Evolutionary conservation across 1,284 basidiomycete genomes (phyloP), one percentile per base, ranked within the genome.

Genomic region (Trametes polyzona): DNA sequence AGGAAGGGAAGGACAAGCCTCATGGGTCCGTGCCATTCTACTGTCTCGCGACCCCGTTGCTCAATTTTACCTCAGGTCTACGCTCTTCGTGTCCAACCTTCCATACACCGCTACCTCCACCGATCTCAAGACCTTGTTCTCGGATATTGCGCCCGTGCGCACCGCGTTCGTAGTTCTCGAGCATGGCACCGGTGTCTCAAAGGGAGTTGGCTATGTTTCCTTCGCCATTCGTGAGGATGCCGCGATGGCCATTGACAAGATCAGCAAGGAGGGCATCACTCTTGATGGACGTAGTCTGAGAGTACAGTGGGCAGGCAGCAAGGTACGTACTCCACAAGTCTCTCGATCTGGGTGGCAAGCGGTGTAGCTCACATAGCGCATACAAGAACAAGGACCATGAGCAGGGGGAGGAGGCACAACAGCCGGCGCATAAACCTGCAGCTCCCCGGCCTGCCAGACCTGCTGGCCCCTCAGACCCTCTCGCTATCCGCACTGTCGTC

Each of bases 181-280:
- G 60, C 83, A 83, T 43, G 87, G 85, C 40, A 86, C 89, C 0
- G 90, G 92, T 35, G 82, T 88, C 27, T 96, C 94, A 4, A 98
- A 98, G 72, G 97, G 96, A 65, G 95, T 98, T n/a, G 96, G 96
- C 59, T 99, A 98, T 73, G 94, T 98, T 58, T 90, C 94, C 0
- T 99, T 96, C 74, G 88, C 95, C 1, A 81, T 95, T 61, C 83
- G 82, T 53, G 92, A 97, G 67, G 97, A 99, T 76, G 97, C 96
- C 3, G 83, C 91, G 69, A 74, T 80, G 46, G 90, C 92, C 2
- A 82, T 90, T 55, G 80, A 86, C 37, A 82, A 83, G 51, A 79
- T 88, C 43, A 73, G 76, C 11, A 76, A 73, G 70, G 83, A 83
- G 60, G 84, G 80, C 3, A 74, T 92, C 36, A 67, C 68, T 29